Evolutionary conservation across 1,139 yeast species (phyloP).

Genomic region (Nakaseomyces kungkrabaensis): DNA sequence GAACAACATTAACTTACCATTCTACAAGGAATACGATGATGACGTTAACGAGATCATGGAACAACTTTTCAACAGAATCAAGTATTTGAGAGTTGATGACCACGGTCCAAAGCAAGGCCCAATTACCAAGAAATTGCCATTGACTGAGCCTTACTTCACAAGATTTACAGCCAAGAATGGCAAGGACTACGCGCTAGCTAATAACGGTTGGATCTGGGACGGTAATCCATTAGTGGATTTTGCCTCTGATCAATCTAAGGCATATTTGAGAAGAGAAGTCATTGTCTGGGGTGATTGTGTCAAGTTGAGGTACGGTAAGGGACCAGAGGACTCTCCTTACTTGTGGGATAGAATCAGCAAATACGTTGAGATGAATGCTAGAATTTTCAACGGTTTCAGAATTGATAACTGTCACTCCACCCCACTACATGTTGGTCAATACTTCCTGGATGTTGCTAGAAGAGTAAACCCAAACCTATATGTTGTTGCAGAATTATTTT

Average conservation of each 20-base stretch:
- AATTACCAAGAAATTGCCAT: constrained; percentile 46
- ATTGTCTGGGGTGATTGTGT: constrained; percentile 98
- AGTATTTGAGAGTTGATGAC: constrained; percentile 63
- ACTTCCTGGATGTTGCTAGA: constrained; percentile 81
- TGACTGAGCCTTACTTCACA: constrained; percentile 84
- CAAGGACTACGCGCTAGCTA: constrained; percentile 63
- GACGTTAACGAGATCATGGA: constrained; percentile 55
- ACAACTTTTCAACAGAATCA: constrained; percentile 66
- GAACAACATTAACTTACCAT: constrained; percentile 66
- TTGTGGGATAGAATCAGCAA: constrained; percentile 83
- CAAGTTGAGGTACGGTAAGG: constrained; percentile 72
- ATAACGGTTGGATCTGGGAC: constrained; percentile 99
- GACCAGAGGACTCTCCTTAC: constrained; percentile 74
- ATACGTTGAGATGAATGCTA: constrained; percentile 69
- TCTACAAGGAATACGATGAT: constrained; percentile 67
- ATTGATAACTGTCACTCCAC: constrained; percentile 95
- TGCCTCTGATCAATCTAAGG: constrained; percentile 70
- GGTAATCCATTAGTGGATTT: constrained; percentile 90
- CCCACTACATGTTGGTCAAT: constrained; percentile 89
- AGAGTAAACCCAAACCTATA: constrained; percentile 73
- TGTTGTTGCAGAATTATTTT: constrained; percentile 87
- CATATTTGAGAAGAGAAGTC: constrained; percentile 83
- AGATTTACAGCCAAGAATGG: constrained; percentile 48
- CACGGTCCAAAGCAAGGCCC: constrained; percentile 74
- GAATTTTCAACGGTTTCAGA: constrained; percentile 74